Base-by-base conservation (phyloP, 805 yeast species). In the Lipomyces yamadae region DNA sequence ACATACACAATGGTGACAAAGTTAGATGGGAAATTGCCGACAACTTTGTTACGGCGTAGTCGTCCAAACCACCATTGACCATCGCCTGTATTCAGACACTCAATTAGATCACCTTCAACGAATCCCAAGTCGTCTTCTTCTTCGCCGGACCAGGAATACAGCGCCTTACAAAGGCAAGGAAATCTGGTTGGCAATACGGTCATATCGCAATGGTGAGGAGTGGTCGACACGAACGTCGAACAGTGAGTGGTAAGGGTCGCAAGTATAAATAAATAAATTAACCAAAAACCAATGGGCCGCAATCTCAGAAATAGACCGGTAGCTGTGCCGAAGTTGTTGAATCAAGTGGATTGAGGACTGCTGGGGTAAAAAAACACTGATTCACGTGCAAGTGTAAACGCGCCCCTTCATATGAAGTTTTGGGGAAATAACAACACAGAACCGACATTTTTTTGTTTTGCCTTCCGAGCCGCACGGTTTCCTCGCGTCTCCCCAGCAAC, bases 131-230 rank as follows among this genome's bases (percentile, higher is more conserved):
- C 98, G 37, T 74, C 77, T 65, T 88, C 90, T 73, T 90, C 86
- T 74, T 92, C 92, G 15, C 97, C 98, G 29, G 97, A 88, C 97
- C 97, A 93, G 32, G 97, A 91, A 75, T 90, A 94, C 52, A 85
- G 84, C 8, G 99, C 95, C 74, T 85, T 85, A 39, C 89, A 96
- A 74, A 83, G 83, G 77, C 91, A 91, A 3, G 96, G 96, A 18
- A 84, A 67, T 48, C 48, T 57, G 8, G 45, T 50, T 33, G 72
- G 72, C 39, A 58, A 24, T 32, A 15, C 52, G n/a, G 61, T 13
- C 61, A 53, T 45, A 7, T 10, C n/a, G 58, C 18, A 35, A 32
- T 37, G 45, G 24, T 8, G 58, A 29, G 7, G 24, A 5, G 45
- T 33, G 32, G 6, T 24, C 29, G 58, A 24, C 29, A 4, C 33